A percentile compares a stretch with the other conserved stretches of the same genome.
phyloP scores from a whole-genome alignment of 805 yeast species.

The Starmerella etchellsii region DNA sequence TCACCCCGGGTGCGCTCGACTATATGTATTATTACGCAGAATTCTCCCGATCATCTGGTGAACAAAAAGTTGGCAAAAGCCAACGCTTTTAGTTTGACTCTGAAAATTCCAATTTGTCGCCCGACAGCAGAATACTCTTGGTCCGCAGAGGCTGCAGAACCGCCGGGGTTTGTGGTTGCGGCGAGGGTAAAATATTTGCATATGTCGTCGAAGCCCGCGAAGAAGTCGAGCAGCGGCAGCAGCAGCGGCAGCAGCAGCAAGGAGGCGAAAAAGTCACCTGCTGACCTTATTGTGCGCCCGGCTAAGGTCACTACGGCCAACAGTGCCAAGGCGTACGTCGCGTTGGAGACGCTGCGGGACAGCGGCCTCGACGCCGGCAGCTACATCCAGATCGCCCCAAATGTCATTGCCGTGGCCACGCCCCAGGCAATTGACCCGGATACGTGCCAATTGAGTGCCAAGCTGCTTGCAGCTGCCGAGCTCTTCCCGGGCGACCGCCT shows the following conservation, averaged over 20 bases:
- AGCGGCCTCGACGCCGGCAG: conserved; percentile 24
- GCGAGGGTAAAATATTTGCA: background rate
- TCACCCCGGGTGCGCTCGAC: too few relatives aligned
- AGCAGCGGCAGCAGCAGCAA: conserved; percentile 1
- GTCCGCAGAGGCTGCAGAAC: too few relatives aligned
- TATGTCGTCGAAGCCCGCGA: conserved; percentile 15
- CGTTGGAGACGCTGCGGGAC: conserved; percentile 20
- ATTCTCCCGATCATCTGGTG: too few relatives aligned
- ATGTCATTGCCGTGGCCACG: conserved; percentile 22
- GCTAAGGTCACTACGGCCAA: conserved; percentile 10
- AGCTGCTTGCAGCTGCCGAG: conserved; percentile 32
- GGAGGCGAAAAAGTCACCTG: background rate
- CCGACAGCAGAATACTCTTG: too few relatives aligned
- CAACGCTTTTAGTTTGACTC: too few relatives aligned
- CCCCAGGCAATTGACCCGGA: conserved; percentile 22
- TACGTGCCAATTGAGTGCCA: conserved; percentile 21
- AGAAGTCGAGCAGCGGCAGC: conserved; percentile 7
- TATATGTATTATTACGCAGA: too few relatives aligned
- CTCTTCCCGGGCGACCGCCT: conserved; percentile 41
- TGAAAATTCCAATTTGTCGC: too few relatives aligned
- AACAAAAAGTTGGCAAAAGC: too few relatives aligned
- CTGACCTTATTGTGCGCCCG: conserved; percentile 23
- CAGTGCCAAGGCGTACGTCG: conserved; percentile 20
- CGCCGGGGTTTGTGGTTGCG: too few relatives aligned
- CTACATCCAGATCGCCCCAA: conserved; percentile 15